Percentiles rank a stretch among this genome's conserved stretches.
Evolutionary conservation across 768 basidiomycete genomes (phyloP).

Genomic region (Tricholoma furcatifolium): DNA sequence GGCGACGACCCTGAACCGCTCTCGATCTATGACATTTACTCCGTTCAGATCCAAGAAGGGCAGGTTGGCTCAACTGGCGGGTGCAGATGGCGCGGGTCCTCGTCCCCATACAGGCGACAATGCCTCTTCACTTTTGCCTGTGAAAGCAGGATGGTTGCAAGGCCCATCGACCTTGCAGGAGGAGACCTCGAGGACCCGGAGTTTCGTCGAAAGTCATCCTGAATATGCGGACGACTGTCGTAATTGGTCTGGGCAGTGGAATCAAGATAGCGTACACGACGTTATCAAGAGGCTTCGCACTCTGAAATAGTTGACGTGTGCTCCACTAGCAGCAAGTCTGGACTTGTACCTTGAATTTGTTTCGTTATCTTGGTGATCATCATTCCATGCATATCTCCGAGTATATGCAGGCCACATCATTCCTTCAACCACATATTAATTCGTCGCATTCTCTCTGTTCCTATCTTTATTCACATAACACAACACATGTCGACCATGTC

Average conservation of each 20-base stretch:
- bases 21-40: conserved; percentile 18
- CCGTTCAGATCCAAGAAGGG: conserved; percentile 12
- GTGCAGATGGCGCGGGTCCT: not conserved
- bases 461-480: too few relatives aligned
- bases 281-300: conserved; percentile 12
- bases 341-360: not conserved
- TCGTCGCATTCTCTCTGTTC: too few relatives aligned
- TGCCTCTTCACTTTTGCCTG: conserved; percentile 3
- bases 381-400: not conserved
- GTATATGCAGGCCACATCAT: not conserved
- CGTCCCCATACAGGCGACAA: not conserved
- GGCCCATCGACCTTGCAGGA: not conserved
- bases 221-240: conserved; percentile 12
- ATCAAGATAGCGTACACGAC: conserved; percentile 15
- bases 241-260: conserved; percentile 17
- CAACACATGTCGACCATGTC: too few relatives aligned
- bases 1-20: conserved; percentile 18
- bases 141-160: conserved; percentile 14
- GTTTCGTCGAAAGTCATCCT: conserved; percentile 7
- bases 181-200: conserved; percentile 6
- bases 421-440: not conserved
- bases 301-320: conserved; percentile 5
- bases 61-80: conserved; percentile 3
- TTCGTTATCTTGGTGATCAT: not conserved
- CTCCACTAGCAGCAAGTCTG: not conserved